These are phyloP conservation scores for Ganoderma resinaceum DNA, from an alignment of 1,284 basidiomycete species.

Conservation along the genomic window DNA sequence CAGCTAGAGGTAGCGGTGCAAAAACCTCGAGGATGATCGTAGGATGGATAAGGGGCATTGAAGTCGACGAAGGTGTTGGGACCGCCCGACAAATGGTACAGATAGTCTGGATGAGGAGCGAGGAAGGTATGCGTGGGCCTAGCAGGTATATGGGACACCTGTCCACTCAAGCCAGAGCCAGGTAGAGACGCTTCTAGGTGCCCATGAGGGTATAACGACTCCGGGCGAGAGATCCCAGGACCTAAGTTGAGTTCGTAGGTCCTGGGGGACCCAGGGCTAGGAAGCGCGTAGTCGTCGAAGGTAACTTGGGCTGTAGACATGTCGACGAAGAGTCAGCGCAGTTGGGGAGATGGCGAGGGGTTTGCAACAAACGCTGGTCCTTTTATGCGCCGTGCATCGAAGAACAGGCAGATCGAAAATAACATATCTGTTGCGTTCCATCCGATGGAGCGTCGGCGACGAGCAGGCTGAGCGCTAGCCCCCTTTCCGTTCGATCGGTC, in stretches of 20 bases:
- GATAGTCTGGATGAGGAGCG: conserved; percentile 15
- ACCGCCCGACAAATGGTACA: background rate
- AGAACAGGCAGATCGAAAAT: conserved; percentile 15
- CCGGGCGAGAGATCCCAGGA: conserved; percentile 10
- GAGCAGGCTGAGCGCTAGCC: conserved; percentile 12
- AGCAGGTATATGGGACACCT: conserved; percentile 6
- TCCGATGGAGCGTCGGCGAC: conserved; percentile 14
- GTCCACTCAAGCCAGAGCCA: conserved; percentile 7
- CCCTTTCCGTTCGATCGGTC: conserved; percentile 27
- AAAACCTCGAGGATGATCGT: background rate
- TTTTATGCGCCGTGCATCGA: background rate
- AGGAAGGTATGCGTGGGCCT: conserved; percentile 15
- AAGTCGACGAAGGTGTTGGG: background rate
- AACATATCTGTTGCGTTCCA: conserved; percentile 22
- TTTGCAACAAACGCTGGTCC: background rate
- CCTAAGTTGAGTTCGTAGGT: conserved; percentile 18
- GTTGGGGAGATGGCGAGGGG: background rate
- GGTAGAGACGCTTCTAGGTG: conserved; percentile 11
- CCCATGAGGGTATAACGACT: conserved; percentile 14
- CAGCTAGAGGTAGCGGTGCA: conserved; percentile 19
- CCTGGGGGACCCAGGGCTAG: conserved; percentile 7
- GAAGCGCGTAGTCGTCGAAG: conserved; percentile 24
- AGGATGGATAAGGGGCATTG: background rate
- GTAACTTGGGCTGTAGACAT: conserved; percentile 25
- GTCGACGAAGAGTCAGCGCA: background rate